Evolutionary conservation across 805 yeast species (phyloP).

Genomic region (Scheffersomyces ergatensis): DNA sequence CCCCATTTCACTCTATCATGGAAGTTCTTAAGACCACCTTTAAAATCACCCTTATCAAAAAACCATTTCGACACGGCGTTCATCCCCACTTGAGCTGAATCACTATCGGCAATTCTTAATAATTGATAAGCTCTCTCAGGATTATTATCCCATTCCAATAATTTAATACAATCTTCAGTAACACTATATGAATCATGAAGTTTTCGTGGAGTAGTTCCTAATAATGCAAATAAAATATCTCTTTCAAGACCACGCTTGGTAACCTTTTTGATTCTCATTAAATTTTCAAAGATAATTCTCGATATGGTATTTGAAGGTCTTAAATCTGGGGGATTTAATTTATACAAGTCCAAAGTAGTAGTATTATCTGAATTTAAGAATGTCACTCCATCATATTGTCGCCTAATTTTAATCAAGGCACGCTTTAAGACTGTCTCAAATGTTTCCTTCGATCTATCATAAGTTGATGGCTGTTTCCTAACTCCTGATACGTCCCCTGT

Average conservation of each 20-base stretch:
- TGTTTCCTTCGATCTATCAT: not conserved
- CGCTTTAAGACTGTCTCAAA: slow-evolving; percentile 21
- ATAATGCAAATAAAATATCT: slow-evolving; percentile 47
- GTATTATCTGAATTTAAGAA: slow-evolving; percentile 24
- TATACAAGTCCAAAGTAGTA: slow-evolving; percentile 16
- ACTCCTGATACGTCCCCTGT: slow-evolving; percentile 18
- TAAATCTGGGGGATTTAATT: slow-evolving; percentile 22
- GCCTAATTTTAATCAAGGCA: slow-evolving; percentile 13
- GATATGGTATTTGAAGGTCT: slow-evolving; percentile 14
- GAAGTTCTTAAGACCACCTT: slow-evolving; percentile 49
- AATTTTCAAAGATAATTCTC: slow-evolving; percentile 23
- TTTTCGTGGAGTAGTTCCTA: slow-evolving; percentile 60
- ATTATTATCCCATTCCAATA: slow-evolving; percentile 47
- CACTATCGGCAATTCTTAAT: slow-evolving; percentile 42
- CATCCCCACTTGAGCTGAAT: slow-evolving; percentile 57
- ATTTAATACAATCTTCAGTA: slow-evolving; percentile 50
- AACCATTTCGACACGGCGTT: slow-evolving; percentile 58
- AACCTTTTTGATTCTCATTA: slow-evolving; percentile 21
- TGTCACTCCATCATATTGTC: slow-evolving; percentile 25
- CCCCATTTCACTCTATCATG: slow-evolving; percentile 63
- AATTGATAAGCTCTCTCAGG: slow-evolving; percentile 52
- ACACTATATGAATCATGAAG: slow-evolving; percentile 57
- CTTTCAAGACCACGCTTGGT: slow-evolving; percentile 34
- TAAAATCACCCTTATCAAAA: slow-evolving; percentile 39
- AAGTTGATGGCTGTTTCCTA: too few species aligned